phyloP scores from a whole-genome alignment of 371 early-diverging fungal genomes.

The Nosema muscidifuracis region DNA sequence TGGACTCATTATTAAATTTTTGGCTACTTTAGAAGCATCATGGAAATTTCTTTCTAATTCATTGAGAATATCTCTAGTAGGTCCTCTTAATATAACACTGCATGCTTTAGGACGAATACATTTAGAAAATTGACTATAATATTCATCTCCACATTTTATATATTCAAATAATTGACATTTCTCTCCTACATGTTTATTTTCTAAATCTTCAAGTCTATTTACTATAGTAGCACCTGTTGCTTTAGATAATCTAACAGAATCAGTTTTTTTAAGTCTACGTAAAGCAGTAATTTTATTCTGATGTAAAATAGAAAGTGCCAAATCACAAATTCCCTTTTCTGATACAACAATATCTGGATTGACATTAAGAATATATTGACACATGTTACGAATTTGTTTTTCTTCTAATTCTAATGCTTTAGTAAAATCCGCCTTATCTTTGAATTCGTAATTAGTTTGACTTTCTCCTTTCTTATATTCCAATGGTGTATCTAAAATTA shows the following conservation, averaged over 20 bases:
- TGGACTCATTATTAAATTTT: constrained; percentile 88
- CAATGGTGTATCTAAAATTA: constrained; percentile 92
- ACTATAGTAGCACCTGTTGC: constrained; percentile 94
- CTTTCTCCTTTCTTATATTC: constrained; percentile 99
- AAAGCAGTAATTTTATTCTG: constrained; percentile 82
- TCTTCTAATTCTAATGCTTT: constrained; percentile 94
- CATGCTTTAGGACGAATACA: constrained; percentile 95
- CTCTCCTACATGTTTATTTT: constrained; percentile 84
- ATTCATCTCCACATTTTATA: constrained; percentile 93
- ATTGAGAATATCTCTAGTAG: constrained; percentile 90
- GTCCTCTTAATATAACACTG: constrained; percentile 90
- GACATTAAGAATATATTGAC: constrained; percentile 81
- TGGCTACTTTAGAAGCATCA: constrained; percentile 96
- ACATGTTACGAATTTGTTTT: constrained; percentile 90
- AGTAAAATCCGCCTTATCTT: constrained; percentile 87
- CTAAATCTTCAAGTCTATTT: constrained; percentile 86
- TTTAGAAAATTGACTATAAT: constrained; percentile 70
- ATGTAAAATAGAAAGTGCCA: constrained; percentile 51
- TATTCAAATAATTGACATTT: constrained; percentile 85
- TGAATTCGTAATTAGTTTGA: constrained; percentile 94
- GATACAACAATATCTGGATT: constrained; percentile 96
- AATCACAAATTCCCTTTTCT: constrained; percentile 85
- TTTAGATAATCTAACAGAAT: constrained; percentile 92
- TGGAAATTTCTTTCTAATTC: constrained; percentile 98
- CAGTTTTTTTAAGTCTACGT: constrained; percentile 93